Percentiles rank a stretch among this genome's conserved stretches.
Evolutionary conservation across 2,329 filamentous ascomycete genomes (phyloP).

Genomic region (Curvularia sp.): DNA sequence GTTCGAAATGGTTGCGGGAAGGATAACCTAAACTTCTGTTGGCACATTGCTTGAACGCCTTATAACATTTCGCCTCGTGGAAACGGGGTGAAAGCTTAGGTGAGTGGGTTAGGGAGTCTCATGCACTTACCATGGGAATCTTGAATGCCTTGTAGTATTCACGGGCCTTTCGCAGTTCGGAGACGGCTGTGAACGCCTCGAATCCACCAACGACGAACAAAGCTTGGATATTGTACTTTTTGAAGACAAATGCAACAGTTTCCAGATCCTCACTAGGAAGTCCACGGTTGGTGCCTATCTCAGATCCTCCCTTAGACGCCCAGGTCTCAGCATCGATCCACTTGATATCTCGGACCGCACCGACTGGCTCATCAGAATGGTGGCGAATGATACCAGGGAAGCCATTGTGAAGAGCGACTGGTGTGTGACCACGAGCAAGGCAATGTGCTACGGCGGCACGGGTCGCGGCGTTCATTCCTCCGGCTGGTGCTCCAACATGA

Average conservation of each 20-base stretch:
- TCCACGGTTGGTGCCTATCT: conserved; percentile 97
- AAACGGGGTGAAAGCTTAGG: too few species aligned
- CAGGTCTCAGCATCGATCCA: conserved; percentile 96
- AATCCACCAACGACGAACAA: conserved; percentile 94
- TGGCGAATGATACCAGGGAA: conserved; percentile 94
- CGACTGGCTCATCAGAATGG: conserved; percentile 80
- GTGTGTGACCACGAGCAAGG: conserved; percentile 87
- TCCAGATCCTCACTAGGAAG: conserved; percentile 88
- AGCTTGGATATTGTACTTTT: conserved; percentile 86
- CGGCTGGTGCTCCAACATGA: conserved; percentile 94
- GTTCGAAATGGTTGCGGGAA: conserved; percentile 98
- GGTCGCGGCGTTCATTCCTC: conserved; percentile 97
- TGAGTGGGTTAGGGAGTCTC: too few species aligned
- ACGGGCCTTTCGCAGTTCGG: conserved; percentile 82
- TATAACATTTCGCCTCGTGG: too few species aligned
- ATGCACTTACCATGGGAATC: conserved; percentile 73
- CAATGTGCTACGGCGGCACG: conserved; percentile 94
- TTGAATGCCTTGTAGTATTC: conserved; percentile 82
- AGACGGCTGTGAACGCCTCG: conserved; percentile 92
- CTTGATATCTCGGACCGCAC: conserved; percentile 82
- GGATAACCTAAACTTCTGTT: conserved; percentile 67
- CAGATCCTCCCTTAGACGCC: conserved; percentile 95
- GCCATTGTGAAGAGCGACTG: conserved; percentile 92
- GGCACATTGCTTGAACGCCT: conserved; percentile 6
- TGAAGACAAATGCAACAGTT: conserved; percentile 80